Base-by-base conservation (phyloP, 2,329 filamentous ascomycete species). In the Colletotrichum tofieldiae region DNA sequence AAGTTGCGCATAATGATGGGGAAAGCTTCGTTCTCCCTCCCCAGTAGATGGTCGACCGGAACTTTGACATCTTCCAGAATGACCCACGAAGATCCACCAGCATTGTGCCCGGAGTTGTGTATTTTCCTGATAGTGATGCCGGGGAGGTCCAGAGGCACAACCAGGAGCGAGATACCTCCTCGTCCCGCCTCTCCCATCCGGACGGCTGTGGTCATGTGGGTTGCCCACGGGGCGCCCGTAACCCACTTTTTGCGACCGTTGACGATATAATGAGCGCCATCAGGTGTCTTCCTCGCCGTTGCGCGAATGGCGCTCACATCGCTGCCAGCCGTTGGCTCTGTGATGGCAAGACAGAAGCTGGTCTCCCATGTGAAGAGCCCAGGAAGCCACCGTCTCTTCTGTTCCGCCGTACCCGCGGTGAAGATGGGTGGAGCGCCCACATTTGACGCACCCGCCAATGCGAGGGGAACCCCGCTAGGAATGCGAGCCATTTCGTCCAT, bases 241-340 rank as follows among this genome's bases (percentile, higher is more conserved):
- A 93, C 92, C 90, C 90, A 92, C 78, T 92, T 92, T 83, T 93
- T 93, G 62, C 86, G 86, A 0, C 91, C 91, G 68, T 91, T 92
- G n/a, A 93, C 89, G 45, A 91, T 77, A 75, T 92, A 93, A 60
- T 82, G 78, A 43, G 84, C 81, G 0, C 86, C 87, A 47, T 87
- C 83, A 1, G 74, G 16, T 0, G 79, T 74, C 35, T 82, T 83
- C 47, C 80, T 78, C 0, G 91, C 91, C 0, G 88, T 92, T 3
- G 91, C 92, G 63, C 85, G 84, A 55, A 93, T 86, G 74, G 87
- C 88, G 0, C 90, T 90, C 3, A 93, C 90, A 0, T 89, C 65
- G 12, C 65, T 92, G 0, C 89, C 89, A 67, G 87, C 89, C 80
- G 76, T 67, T 0, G 91, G 90, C 78, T 93, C 91, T 2, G 91